Base-by-base conservation (phyloP, 768 basidiomycete genomes). In the Postia placenta region DNA sequence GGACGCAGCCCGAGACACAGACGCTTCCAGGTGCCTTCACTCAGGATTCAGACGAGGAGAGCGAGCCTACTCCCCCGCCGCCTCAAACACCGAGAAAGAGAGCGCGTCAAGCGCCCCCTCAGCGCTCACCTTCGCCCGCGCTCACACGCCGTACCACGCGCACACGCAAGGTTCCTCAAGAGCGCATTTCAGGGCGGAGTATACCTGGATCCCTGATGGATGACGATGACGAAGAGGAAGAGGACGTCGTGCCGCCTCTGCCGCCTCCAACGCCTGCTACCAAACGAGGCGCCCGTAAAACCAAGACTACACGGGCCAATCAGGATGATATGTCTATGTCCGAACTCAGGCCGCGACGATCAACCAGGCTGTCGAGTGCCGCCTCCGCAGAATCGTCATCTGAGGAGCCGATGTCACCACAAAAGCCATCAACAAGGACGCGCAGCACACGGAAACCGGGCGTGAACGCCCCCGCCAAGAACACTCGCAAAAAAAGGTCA, bases 1-100 rank as follows among this genome's bases (percentile, higher is more conserved):
- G 12, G 36, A 24, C 33, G 11, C 20, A 47, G 23, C 15, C 36
- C 11, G 37, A 39, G 62, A 43, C 49, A 25, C 36, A 35, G 40
- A 63, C 64, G 30, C 70, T 67, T 4, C 77, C 76, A 9, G 76
- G 75, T 0, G 75, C 75, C 27, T 79, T 79, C 53, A 60, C 63
- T 6, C 60, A 60, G 1, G 72, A 72, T 2, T 74, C 73, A 9
- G 75, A 74, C 19, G 62, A 49, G 12, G 62, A 71, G 39, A 45
- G 11, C 45, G 53, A 48, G 53, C 40, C 40, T 27, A 44, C 17
- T 14, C n/a, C 39, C 22, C 43, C 48, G 35, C 33, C 39, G 36
- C n/a, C n/a, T n/a, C n/a, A n/a, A n/a, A 11, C 44, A 27, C 5
- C 43, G 48, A 27, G 26, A 14, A 15, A 33, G 22, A 49, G 26